phyloP scores from a whole-genome alignment of 768 basidiomycete species.

The Boletus sensibilis region DNA sequence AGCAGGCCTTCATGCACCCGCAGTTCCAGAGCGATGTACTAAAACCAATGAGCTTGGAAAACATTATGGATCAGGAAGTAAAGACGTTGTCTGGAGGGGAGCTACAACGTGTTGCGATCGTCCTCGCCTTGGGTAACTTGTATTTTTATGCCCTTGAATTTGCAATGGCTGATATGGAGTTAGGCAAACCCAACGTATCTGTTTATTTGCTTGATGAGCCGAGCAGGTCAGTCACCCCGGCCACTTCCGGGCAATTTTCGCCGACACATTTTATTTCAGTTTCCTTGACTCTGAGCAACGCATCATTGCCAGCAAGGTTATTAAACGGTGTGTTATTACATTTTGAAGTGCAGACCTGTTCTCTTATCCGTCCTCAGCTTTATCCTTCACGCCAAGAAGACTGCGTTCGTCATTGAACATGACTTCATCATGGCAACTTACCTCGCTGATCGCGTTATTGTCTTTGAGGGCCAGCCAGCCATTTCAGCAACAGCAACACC shows the following conservation, averaged over 20 bases:
- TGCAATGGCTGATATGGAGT: conserved; percentile 8
- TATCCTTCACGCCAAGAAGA: conserved; percentile 95
- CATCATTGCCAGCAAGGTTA: conserved; percentile 96
- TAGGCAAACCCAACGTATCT: conserved; percentile 73
- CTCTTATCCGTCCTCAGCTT: conserved; percentile 48
- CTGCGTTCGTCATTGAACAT: conserved; percentile 99
- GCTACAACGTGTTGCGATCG: conserved; percentile 95
- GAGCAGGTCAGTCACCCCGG: conserved; percentile 50
- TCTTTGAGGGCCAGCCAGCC: conserved; percentile 87
- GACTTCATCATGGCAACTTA: conserved; percentile 99
- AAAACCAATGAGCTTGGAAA: conserved; percentile 95
- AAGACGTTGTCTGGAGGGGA: conserved; percentile 99
- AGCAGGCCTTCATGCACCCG: conserved; percentile 96
- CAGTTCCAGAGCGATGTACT: conserved; percentile 98
- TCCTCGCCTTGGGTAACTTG: conserved; percentile 75
- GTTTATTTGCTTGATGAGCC: conserved; percentile 98
- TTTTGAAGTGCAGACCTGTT: not conserved
- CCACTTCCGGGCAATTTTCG: not conserved
- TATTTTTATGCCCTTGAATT: not conserved
- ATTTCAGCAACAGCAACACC: conserved; percentile 86
- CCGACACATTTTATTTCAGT: conserved; percentile 36
- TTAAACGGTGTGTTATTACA: conserved; percentile 68
- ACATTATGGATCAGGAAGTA: conserved; percentile 96
- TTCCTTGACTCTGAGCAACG: conserved; percentile 99
- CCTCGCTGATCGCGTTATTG: conserved; percentile 95